Evolutionary conservation across 768 basidiomycete species (phyloP).

Genomic region (Candolleomyces eurysporus): DNA sequence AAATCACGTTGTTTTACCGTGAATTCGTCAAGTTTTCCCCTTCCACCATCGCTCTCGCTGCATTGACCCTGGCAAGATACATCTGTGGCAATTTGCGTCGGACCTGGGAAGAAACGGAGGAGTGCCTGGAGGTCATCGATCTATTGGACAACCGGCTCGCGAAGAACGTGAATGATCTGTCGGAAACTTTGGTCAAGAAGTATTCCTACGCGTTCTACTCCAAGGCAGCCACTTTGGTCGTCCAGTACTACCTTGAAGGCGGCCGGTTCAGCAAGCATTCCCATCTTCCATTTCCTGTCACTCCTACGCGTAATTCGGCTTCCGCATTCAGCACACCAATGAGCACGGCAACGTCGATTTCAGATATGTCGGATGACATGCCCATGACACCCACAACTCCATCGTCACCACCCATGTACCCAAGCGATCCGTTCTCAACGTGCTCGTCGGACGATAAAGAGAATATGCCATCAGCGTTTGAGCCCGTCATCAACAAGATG

Average conservation of each 20-base stretch:
- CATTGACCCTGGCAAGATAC: constrained; percentile 85
- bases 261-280: constrained; percentile 62
- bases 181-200: constrained; percentile 96
- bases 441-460: constrained; percentile 76
- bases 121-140: constrained; percentile 81
- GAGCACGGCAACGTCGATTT: constrained; percentile 66
- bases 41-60: constrained; percentile 86
- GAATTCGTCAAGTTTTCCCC: constrained; percentile 88
- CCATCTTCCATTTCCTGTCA: constrained; percentile 57
- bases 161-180: constrained; percentile 87
- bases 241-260: constrained; percentile 92
- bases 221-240: constrained; percentile 89
- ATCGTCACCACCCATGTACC: constrained; percentile 32
- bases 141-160: constrained; percentile 84
- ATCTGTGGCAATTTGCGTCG: constrained; percentile 80
- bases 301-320: constrained; percentile 54
- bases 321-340: constrained; percentile 70
- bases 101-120: constrained; percentile 80
- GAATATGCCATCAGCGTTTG: constrained; percentile 68
- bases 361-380: constrained; percentile 81
- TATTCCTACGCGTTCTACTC: constrained; percentile 97
- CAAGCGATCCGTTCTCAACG: constrained; percentile 56
- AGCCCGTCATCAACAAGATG: constrained; percentile 71
- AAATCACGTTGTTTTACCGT: constrained; percentile 96
- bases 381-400: constrained; percentile 80